phyloP scores from a whole-genome alignment of 1,284 basidiomycete species.

The Singerocomus rubriflavus region DNA sequence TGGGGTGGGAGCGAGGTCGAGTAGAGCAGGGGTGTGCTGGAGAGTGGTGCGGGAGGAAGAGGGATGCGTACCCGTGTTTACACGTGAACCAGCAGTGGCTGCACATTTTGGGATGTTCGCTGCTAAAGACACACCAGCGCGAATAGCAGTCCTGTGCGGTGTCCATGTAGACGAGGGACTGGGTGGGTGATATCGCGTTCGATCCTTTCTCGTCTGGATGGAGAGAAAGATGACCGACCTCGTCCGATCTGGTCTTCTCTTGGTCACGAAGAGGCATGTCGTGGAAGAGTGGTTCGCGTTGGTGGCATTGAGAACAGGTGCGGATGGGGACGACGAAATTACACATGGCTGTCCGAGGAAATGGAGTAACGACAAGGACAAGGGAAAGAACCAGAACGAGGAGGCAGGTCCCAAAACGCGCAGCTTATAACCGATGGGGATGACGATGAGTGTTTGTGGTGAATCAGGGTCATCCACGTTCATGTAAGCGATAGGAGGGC shows the following conservation, averaged over 20 bases:
- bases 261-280: conserved; percentile 8
- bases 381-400: too few relatives aligned
- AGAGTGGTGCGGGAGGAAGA: too few relatives aligned
- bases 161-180: conserved; percentile 28
- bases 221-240: conserved; percentile 11
- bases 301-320: conserved; percentile 28
- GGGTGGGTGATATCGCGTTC: background rate
- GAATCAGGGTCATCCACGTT: conserved; percentile 11
- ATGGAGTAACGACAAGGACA: background rate
- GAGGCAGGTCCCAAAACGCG: too few relatives aligned
- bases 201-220: background rate
- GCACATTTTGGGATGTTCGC: conserved; percentile 25
- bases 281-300: conserved; percentile 25
- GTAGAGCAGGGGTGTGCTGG: too few relatives aligned
- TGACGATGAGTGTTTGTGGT: conserved; percentile 4
- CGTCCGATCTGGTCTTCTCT: conserved; percentile 19
- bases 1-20: too few relatives aligned
- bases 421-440: conserved; percentile 14
- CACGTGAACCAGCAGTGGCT: conserved; percentile 28
- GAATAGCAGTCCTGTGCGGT: conserved; percentile 31
- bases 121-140: conserved; percentile 28
- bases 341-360: conserved; percentile 21
- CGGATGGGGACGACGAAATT: conserved; percentile 29
- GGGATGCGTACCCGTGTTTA: conserved; percentile 21
- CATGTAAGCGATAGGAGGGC: conserved; percentile 8